Percentiles rank a stretch among this genome's conserved stretches.
phyloP scores from a whole-genome alignment of 2,329 filamentous ascomycete species.

The Alternaria gansuensis region DNA sequence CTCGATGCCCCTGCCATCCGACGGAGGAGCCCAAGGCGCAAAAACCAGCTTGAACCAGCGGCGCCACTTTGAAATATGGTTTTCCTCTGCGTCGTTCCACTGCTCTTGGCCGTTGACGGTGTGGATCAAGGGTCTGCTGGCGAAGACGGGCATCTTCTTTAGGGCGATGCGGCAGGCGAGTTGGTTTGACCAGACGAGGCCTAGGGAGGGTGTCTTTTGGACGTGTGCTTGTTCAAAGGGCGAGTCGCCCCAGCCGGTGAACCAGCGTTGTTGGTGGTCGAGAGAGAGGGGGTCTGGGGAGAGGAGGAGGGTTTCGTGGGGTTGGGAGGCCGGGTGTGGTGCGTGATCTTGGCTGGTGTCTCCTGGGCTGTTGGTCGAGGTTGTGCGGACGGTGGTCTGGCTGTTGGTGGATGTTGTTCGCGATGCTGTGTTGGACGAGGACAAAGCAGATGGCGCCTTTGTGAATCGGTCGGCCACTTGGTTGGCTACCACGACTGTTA shows the following conservation, averaged over 20 bases:
- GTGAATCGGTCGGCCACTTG: constrained; percentile 91
- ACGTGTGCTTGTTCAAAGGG: constrained; percentile 44
- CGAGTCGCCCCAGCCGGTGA: constrained; percentile 89
- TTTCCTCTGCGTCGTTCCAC: constrained; percentile 52
- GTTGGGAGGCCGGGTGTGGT: constrained; percentile 28
- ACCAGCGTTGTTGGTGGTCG: constrained; percentile 92
- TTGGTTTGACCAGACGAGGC: constrained; percentile 91
- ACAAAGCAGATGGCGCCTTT: constrained; percentile 28
- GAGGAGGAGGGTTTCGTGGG: constrained; percentile 41
- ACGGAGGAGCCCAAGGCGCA: constrained; percentile 74
- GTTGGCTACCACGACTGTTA: constrained; percentile 92
- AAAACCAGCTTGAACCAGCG: constrained; percentile 91
- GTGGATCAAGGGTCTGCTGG: constrained; percentile 25
- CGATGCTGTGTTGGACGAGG: constrained; percentile 39
- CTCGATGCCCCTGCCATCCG: constrained; percentile 65
- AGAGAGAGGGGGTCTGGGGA: constrained; percentile 71
- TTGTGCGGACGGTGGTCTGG: constrained; percentile 1
- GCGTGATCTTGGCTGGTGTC: constrained; percentile 23
- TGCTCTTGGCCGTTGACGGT: constrained; percentile 51
- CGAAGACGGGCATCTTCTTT: constrained; percentile 71
- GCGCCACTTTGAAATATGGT: constrained; percentile 67
- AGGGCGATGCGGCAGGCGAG: constrained; percentile 83
- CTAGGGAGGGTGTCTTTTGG: constrained; percentile 84
- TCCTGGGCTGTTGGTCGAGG: constrained; percentile 42
- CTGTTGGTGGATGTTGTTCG: constrained; percentile 29